A percentile compares a stretch with the other conserved stretches of the same genome.
Conservation (phyloP, 768 basidiomycete genomes). For the Xerocomellus dryophilus region DNA sequence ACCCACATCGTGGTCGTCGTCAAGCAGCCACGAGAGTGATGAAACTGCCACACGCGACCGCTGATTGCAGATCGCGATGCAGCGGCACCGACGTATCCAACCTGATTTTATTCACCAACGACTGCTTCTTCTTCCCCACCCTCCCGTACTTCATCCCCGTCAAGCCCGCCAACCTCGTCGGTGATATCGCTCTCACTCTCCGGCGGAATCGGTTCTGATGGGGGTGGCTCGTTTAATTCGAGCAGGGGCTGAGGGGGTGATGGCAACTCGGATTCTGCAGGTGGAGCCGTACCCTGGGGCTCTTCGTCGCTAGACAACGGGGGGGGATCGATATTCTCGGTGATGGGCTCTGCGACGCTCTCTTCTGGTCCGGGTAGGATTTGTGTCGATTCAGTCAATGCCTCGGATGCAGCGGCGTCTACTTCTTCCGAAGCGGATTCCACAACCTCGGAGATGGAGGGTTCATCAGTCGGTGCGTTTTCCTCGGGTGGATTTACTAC, state of each 20-base stretch:
- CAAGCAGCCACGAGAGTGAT: conserved; percentile 10
- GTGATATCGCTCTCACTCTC: conserved; percentile 36
- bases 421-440: conserved; percentile 12
- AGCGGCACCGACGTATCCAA: conserved; percentile 20
- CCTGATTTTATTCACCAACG: conserved; percentile 2
- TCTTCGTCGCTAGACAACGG: conserved; percentile 2
- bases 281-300: background rate
- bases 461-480: background rate
- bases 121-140: conserved; percentile 16
- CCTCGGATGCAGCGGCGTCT: background rate
- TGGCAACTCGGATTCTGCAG: conserved; percentile 6
- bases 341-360: background rate
- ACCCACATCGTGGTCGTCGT: conserved; percentile 5
- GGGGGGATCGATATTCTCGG: conserved; percentile 6
- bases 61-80: conserved; percentile 11
- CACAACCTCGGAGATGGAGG: background rate
- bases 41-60: background rate
- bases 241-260: conserved; percentile 11
- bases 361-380: conserved; percentile 3
- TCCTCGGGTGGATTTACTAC: conserved; percentile 1
- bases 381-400: conserved; percentile 3
- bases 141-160: conserved; percentile 18
- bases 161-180: conserved; percentile 26
- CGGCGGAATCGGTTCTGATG: conserved; percentile 32
- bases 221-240: conserved; percentile 30